Evolutionary conservation across 345 rosid genomes (phyloP), one percentile per base, ranked within the genome.

Genomic region (Eucalyptus melliodora): DNA sequence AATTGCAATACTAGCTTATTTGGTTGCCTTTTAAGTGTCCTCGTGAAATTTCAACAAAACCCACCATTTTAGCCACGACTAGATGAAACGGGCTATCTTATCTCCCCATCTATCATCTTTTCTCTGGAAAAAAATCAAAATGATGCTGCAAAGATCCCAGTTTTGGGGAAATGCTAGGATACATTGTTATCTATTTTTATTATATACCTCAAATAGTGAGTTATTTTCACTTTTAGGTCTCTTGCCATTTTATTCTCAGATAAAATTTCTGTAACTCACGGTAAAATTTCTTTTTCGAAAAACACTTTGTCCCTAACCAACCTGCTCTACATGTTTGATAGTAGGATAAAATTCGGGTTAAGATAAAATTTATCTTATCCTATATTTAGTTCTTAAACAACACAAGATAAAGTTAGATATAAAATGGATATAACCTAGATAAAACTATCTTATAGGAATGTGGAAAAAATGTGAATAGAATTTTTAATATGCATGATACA

Each of bases 371-470:
- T n/a, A n/a, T n/a, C n/a, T n/a, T n/a, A n/a, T n/a, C n/a, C n/a
- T n/a, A n/a, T n/a, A n/a, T n/a, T n/a, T n/a, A n/a, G n/a, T n/a
- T n/a, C n/a, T n/a, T n/a, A n/a, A n/a, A n/a, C n/a, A n/a, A n/a
- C n/a, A n/a, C n/a, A n/a, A n/a, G n/a, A n/a, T n/a, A n/a, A n/a
- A n/a, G n/a, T n/a, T n/a, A n/a, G n/a, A n/a, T n/a, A n/a, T n/a
- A n/a, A 56, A 56, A 56, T 56, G 62, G 6, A 9, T 56, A 10
- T 11, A 56, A 23, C 6, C 6, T 23, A 11, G 62, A 56, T 10
- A 56, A 56, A 56, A 56, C 13, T 56, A 23, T 56, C 13, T 10
- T 8, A 23, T 24, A 6, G 1, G 3, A 24, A 24, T 0, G 13
- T 56, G 1, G 12, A 3, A 56, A 2, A 56, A 56, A 56, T 21